A percentile compares a stretch with the other conserved stretches of the same genome.
These are phyloP conservation scores for Dioscorea zingiberensis DNA, from an alignment of 106 monocot species.

Conservation along the genomic window DNA sequence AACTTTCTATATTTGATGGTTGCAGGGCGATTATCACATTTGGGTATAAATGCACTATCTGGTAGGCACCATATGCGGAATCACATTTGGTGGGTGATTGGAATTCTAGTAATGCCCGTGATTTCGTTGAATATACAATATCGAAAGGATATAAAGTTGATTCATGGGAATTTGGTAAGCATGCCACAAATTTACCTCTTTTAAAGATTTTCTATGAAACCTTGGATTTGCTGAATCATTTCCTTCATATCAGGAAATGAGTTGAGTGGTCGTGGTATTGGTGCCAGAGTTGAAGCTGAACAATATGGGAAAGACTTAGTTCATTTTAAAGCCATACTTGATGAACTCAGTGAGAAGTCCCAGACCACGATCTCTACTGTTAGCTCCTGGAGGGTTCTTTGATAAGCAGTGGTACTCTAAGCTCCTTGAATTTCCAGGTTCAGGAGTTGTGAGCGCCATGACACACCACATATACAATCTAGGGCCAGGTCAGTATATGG, in stretches of 20 bases:
- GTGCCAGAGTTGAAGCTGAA: conserved; percentile 53
- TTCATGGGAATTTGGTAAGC: conserved; percentile 95
- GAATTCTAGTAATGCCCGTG: conserved; percentile 76
- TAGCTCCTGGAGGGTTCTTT: conserved; percentile 97
- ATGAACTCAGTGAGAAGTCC: conserved; percentile 42
- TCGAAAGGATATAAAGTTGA: conserved; percentile 76
- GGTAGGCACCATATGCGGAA: conserved; percentile 38
- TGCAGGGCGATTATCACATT: conserved; percentile 81
- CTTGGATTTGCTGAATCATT: background rate
- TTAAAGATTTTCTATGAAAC: background rate
- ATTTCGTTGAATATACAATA: conserved; percentile 79
- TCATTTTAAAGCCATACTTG: conserved; percentile 41
- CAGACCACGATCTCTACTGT: conserved; percentile 28
- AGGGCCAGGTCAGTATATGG: conserved; percentile 57
- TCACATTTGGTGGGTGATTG: conserved; percentile 54
- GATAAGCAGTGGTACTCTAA: conserved; percentile 70
- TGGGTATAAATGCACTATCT: conserved; percentile 81
- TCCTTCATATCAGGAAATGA: conserved; percentile 89
- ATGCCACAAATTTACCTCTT: background rate
- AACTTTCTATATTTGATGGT: background rate
- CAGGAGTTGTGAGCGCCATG: conserved; percentile 55
- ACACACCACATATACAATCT: conserved; percentile 93
- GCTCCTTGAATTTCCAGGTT: conserved; percentile 72
- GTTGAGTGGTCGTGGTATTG: conserved; percentile 72
- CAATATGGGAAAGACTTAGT: conserved; percentile 72